Percentiles rank a stretch among this genome's conserved stretches.
Conservation (phyloP, 1,139 yeast genomes). For the Geotrichum aggregatum region DNA sequence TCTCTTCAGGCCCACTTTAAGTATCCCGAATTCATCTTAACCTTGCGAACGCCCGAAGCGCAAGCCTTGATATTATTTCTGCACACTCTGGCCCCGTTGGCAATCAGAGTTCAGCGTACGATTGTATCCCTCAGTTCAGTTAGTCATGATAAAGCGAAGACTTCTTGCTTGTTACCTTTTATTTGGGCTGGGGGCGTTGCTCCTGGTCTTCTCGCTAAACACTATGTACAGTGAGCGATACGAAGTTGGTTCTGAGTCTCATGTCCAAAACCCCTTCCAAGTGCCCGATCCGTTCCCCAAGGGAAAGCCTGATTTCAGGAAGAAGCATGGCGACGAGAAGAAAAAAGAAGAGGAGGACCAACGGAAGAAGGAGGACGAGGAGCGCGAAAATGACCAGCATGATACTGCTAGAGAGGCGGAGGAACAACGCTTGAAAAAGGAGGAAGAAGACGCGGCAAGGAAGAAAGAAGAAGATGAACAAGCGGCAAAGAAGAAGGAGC, state of each 20-base stretch:
- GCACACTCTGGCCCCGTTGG: too few relatives aligned
- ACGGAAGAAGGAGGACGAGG: not conserved
- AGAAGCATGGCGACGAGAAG: slow-evolving; percentile 11
- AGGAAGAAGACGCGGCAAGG: slow-evolving; percentile 18
- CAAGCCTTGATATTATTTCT: too few relatives aligned
- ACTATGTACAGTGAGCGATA: slow-evolving; percentile 19
- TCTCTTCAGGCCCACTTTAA: too few relatives aligned
- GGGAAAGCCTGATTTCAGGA: slow-evolving; percentile 22
- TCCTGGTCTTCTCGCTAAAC: slow-evolving; percentile 20
- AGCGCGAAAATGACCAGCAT: too few relatives aligned
- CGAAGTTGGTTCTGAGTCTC: slow-evolving; percentile 17
- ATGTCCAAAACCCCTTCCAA: slow-evolving; percentile 15
- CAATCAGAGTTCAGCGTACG: too few relatives aligned
- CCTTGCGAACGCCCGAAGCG: too few relatives aligned
- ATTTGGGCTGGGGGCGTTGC: slow-evolving; percentile 17
- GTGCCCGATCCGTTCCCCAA: slow-evolving; percentile 22
- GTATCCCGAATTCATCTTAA: too few relatives aligned
- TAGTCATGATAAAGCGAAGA: slow-evolving; percentile 21
- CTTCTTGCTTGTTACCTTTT: slow-evolving; percentile 20
- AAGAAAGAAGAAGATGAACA: slow-evolving; percentile 7
- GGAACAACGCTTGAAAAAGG: not conserved
- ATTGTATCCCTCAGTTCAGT: not conserved
- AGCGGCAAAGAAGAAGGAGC: slow-evolving; percentile 3
- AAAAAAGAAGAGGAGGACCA: not conserved
- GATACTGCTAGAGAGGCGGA: not conserved